Evolutionary conservation across 2,329 filamentous ascomycete species (phyloP).

Genomic region (Chlorencoelia australis): DNA sequence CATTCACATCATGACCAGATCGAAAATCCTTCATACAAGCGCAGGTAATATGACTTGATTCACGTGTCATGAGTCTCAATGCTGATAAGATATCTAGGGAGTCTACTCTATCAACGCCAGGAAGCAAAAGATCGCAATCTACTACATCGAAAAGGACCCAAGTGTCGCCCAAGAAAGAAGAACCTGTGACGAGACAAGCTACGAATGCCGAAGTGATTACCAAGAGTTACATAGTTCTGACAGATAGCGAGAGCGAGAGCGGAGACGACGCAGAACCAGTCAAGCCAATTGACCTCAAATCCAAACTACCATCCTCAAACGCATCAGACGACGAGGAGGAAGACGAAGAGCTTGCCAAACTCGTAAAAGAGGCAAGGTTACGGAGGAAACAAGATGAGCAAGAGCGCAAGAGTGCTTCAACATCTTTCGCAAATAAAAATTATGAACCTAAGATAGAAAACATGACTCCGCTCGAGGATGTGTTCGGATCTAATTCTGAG

Average conservation of each 20-base stretch:
- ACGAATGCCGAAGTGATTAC: conserved; percentile 8
- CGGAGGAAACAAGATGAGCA: conserved; percentile 15
- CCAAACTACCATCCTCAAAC: not conserved
- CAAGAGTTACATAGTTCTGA: conserved; percentile 17
- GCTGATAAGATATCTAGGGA: conserved; percentile 10
- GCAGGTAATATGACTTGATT: conserved; percentile 5
- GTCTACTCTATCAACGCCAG: conserved; percentile 15
- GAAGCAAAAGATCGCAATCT: conserved; percentile 12
- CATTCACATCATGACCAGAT: no score
- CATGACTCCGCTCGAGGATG: conserved; percentile 7
- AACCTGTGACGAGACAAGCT: conserved; percentile 13
- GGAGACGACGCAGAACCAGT: conserved; percentile 4
- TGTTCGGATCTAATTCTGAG: conserved; percentile 8
- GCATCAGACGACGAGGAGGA: conserved; percentile 21
- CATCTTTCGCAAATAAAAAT: conserved; percentile 10
- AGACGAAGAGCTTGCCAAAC: conserved; percentile 26
- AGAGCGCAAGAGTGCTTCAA: conserved; percentile 7
- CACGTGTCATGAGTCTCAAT: not conserved
- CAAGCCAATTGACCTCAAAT: not conserved
- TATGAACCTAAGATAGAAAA: conserved; percentile 4
- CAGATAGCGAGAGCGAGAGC: conserved; percentile 17
- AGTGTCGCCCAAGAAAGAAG: conserved; percentile 11
- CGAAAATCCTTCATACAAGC: not conserved
- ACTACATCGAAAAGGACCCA: conserved; percentile 3
- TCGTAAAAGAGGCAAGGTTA: conserved; percentile 22